phyloP scores from a whole-genome alignment of 306 rosid species.

The Citrullus amarus region DNA sequence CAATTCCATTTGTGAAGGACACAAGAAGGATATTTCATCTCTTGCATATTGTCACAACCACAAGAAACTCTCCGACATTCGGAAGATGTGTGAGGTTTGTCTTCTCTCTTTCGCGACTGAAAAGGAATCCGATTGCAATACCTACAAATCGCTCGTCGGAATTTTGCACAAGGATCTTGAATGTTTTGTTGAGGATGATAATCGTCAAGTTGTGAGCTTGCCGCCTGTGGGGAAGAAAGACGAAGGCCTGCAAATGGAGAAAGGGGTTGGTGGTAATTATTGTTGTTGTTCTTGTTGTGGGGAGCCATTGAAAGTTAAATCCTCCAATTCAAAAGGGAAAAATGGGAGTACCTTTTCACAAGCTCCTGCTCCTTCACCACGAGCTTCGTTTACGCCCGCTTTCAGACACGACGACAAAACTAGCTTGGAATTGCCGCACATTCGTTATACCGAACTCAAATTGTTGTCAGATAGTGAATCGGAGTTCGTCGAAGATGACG shows the following conservation, averaged over 20 bases:
- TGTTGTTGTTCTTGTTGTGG: slow-evolving; percentile 66
- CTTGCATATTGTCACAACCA: slow-evolving; percentile 74
- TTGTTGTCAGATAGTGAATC: slow-evolving; percentile 21
- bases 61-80: slow-evolving; percentile 55
- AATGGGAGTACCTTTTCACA: slow-evolving; percentile 11
- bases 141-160: slow-evolving; percentile 72
- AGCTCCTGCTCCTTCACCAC: slow-evolving; percentile 64
- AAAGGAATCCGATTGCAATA: slow-evolving; percentile 50
- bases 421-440: slow-evolving; percentile 30
- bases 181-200: slow-evolving; percentile 52
- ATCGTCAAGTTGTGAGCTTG: slow-evolving; percentile 7
- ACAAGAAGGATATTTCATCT: slow-evolving; percentile 62
- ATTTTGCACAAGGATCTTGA: slow-evolving; percentile 78
- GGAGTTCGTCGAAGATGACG: slow-evolving; percentile 26
- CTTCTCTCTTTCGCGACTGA: slow-evolving; percentile 73
- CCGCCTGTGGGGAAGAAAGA: slow-evolving; percentile 3
- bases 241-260: neutral
- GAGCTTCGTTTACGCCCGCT: slow-evolving; percentile 20
- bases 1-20: slow-evolving; percentile 59
- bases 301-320: slow-evolving; percentile 35
- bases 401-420: slow-evolving; percentile 17
- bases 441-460: slow-evolving; percentile 33
- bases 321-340: slow-evolving; percentile 28
- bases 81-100: slow-evolving; percentile 76
- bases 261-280: neutral